Evolutionary conservation across 495 filamentous ascomycete genomes (phyloP), one percentile per base, ranked within the genome.

Genomic region (Staphylotrichum longicolle): DNA sequence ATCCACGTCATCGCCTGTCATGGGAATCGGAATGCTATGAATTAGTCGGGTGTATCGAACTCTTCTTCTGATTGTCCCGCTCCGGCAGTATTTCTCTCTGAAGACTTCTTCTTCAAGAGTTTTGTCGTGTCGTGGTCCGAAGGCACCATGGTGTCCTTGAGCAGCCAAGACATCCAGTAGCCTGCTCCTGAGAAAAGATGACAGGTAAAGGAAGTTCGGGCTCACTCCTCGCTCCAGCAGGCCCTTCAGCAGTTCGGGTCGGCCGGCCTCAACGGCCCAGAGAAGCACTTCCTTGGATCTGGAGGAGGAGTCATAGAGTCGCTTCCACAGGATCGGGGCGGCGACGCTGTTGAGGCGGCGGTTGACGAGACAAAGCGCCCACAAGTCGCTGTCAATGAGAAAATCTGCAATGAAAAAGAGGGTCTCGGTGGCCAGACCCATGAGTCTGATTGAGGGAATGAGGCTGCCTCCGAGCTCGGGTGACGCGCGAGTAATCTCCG

Each of bases 271-370:
- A 9, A 41, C 37, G 11, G 47, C 47, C 45, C 47, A 51, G 6
- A 59, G 48, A 30, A 59, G 37, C 4, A 59, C 48, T 51, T 59
- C 45, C 14, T 15, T 51, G 20, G 14, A 49, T 45, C 37, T 39
- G 15, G 8, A 2, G 8, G 47, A 12, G 40, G 44, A 12, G 20
- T 15, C n/a, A 11, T 44, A 55, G 4, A 55, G 30, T 4, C 11
- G 5, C 4, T 12, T 8, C 30, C 53, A 34, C 5, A 55, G 53
- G 3, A 34, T 2, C 7, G 9, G 27, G 2, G 39, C 5, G 20
- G 40, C 40, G 2, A 55, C 40, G 39, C 10, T 8, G n/a, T 14
- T 34, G 3, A 55, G 27, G 1, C 39, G 53, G 30, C 53, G 53
- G 40, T 55, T 45, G 39, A 34, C 11, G 7, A 32, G 12, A 2